Evolutionary conservation across 176 grass and related monocot species (phyloP).

Genomic region (Phoenix roebelenii): DNA sequence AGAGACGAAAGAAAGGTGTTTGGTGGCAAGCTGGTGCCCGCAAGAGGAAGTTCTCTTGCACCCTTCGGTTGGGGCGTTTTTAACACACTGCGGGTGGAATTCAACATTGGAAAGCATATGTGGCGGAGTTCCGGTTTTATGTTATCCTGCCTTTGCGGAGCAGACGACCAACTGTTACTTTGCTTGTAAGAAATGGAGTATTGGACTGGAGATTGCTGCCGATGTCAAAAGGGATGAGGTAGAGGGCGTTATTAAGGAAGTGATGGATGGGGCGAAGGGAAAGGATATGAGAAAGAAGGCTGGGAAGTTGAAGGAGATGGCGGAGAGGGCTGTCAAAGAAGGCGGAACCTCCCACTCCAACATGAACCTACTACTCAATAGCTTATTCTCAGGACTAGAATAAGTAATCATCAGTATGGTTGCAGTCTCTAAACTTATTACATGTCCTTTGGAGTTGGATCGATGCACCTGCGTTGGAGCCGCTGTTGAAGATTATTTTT

Average conservation of each 20-base stretch:
- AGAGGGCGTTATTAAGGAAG: slow-evolving; percentile 21
- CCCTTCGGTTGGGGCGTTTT: slow-evolving; percentile 25
- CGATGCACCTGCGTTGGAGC: too few relatives aligned
- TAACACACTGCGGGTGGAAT: slow-evolving; percentile 43
- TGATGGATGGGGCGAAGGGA: slow-evolving; percentile 27
- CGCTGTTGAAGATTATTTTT: too few relatives aligned
- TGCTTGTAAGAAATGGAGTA: slow-evolving; percentile 24
- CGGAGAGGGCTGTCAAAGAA: too few relatives aligned
- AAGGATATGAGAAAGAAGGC: slow-evolving; percentile 4
- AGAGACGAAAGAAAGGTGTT: slow-evolving; percentile 18
- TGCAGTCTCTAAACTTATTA: too few relatives aligned
- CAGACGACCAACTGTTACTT: slow-evolving; percentile 31
- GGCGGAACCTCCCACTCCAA: too few relatives aligned
- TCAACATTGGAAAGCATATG: slow-evolving; percentile 20
- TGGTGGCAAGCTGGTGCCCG: slow-evolving; percentile 30
- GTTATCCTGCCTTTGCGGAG: slow-evolving; percentile 30
- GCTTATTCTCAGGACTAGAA: too few relatives aligned
- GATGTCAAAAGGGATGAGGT: slow-evolving; percentile 17
- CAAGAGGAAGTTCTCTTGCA: slow-evolving; percentile 33
- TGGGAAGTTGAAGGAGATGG: too few relatives aligned
- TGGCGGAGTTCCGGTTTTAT: slow-evolving; percentile 16
- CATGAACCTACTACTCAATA: too few relatives aligned
- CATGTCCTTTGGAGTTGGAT: too few relatives aligned
- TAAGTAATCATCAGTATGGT: too few relatives aligned
- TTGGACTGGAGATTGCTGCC: slow-evolving; percentile 11